phyloP scores from a whole-genome alignment of 2,329 filamentous ascomycete species.

The Pseudogymnoascus sp. region DNA sequence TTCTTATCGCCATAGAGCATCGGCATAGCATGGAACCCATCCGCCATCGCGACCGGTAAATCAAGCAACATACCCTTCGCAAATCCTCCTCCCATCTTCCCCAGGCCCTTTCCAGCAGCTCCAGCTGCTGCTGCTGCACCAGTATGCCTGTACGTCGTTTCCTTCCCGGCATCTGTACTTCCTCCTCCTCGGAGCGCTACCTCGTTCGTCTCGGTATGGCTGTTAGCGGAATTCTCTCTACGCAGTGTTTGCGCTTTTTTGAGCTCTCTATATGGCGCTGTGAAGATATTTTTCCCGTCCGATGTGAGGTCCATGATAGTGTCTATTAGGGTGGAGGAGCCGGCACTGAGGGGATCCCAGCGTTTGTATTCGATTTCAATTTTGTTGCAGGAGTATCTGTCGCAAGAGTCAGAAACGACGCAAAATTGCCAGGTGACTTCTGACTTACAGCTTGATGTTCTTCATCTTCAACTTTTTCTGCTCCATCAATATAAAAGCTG shows the following conservation, averaged over 20 bases:
- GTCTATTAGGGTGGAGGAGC: constrained; percentile 11
- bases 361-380: constrained; percentile 23
- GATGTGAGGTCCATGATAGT: constrained; percentile 11
- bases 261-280: constrained; percentile 8
- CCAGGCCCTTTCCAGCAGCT: constrained; percentile 21
- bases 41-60: constrained; percentile 15
- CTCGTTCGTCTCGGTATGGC: background rate
- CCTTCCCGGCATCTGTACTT: background rate
- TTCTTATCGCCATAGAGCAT: constrained; percentile 10
- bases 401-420: constrained; percentile 41
- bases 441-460: constrained; percentile 19
- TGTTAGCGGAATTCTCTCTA: background rate
- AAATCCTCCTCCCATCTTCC: constrained; percentile 32
- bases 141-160: background rate
- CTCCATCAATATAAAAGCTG: constrained; percentile 14
- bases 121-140: constrained; percentile 9
- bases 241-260: background rate
- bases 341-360: constrained; percentile 20
- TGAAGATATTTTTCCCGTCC: constrained; percentile 5
- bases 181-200: background rate
- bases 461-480: constrained; percentile 14
- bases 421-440: constrained; percentile 35
- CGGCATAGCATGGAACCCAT: constrained; percentile 15
- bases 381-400: constrained; percentile 37
- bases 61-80: constrained; percentile 26